Evolutionary conservation across 176 grass and related monocot species (phyloP), one percentile per base, ranked within the genome.

Genomic region (Pharus latifolius): DNA sequence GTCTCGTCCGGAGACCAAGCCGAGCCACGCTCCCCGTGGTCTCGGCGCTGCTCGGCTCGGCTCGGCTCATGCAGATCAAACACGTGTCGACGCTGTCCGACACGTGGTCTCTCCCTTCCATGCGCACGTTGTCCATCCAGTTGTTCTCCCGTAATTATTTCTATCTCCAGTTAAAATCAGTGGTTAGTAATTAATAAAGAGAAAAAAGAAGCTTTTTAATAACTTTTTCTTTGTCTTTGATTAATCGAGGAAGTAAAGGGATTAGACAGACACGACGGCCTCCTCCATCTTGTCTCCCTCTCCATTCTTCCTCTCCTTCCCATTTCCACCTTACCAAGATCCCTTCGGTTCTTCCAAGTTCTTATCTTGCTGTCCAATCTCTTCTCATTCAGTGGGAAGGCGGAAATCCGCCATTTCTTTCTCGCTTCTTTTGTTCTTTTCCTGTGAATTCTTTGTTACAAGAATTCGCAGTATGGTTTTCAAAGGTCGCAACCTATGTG

Each of bases 61-160:
- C 35, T 76, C 24, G n/a, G 72, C 25, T 2, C 41, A 27, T 15
- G 32, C 33, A 5, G 57, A 30, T 40, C 49, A 20, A 78, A 78
- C 84, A 76, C 70, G 57, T 84, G 86, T 81, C 46, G 23, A 23
- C 51, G 35, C 66, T 46, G 45, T 24, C 51, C 61, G 47, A 78
- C 87, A 85, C 73, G 73, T 73, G 60, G 37, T 18, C 42, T 15
- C 50, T n/a, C n/a, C n/a, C 62, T 40, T 34, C 55, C 10, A 28
- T 54, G 32, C 72, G 65, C 38, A 56, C 29, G 53, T 11, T 1
- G n/a, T 3, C 63, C 32, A 62, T 46, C 16, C 14, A 61, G 40
- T 41, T 33, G 35, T 34, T 37, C 44, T 34, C 15, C 31, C 57
- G 30, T 75, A 62, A 75, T 51, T 63, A 75, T 48, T 63, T 75